These are phyloP conservation scores for Lentinus brumalis DNA, from an alignment of 768 basidiomycete genomes.

Conservation along the genomic window DNA sequence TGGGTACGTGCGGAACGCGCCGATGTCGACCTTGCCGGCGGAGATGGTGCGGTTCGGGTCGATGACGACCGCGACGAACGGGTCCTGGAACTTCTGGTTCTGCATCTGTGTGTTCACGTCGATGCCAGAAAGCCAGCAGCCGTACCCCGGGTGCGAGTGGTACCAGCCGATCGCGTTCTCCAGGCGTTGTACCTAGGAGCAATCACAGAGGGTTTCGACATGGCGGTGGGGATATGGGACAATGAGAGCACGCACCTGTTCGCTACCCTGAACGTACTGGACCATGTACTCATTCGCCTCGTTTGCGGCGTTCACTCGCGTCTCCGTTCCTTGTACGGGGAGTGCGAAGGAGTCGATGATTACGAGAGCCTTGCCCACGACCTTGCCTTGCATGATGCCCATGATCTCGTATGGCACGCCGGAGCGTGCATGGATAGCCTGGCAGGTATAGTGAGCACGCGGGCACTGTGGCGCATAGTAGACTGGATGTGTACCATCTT, in stretches of 20 bases:
- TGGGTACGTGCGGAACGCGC: conserved; percentile 97
- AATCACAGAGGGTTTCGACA: background rate
- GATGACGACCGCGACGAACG: conserved; percentile 96
- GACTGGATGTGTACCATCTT: conserved; percentile 71
- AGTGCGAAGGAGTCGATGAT: conserved; percentile 97
- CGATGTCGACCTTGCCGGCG: conserved; percentile 98
- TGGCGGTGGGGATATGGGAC: background rate
- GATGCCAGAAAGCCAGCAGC: conserved; percentile 99
- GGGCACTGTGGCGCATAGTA: background rate
- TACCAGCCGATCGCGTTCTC: conserved; percentile 97
- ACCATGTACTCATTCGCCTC: conserved; percentile 99
- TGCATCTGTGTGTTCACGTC: conserved; percentile 97
- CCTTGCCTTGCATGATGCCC: conserved; percentile 99
- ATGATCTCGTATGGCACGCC: conserved; percentile 99
- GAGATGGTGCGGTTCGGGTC: conserved; percentile 99
- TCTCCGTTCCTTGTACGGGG: conserved; percentile 97
- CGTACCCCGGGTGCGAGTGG: conserved; percentile 98
- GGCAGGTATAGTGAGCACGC: conserved; percentile 3
- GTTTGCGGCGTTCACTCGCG: conserved; percentile 92
- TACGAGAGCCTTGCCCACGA: conserved; percentile 73
- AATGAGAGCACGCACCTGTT: conserved; percentile 56
- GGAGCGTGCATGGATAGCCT: conserved; percentile 98
- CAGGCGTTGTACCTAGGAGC: conserved; percentile 69
- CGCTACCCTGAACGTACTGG: conserved; percentile 80
- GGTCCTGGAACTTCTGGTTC: conserved; percentile 94